These are phyloP conservation scores for Syncephalastrum racemosum DNA, from an alignment of 371 early-diverging fungal genomes.

Conservation along the genomic window DNA sequence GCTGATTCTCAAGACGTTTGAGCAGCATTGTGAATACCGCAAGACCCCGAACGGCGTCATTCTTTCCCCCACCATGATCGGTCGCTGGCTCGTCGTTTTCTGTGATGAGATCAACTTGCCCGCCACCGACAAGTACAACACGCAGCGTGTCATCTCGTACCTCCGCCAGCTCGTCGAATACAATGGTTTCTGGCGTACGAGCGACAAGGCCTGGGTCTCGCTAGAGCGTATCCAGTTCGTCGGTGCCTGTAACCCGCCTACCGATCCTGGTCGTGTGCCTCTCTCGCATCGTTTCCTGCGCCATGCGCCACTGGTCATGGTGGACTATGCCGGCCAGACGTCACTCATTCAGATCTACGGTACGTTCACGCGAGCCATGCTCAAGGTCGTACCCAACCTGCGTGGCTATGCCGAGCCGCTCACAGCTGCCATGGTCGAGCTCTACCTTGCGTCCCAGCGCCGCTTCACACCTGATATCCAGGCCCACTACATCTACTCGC, in stretches of 20 bases:
- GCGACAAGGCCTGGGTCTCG: conserved; percentile 90
- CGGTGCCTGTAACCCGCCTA: conserved; percentile 99
- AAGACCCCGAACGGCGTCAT: conserved; percentile 93
- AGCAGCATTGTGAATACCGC: conserved; percentile 97
- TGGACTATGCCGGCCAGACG: conserved; percentile 95
- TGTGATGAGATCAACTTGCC: conserved; percentile 99
- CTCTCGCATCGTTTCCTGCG: conserved; percentile 95
- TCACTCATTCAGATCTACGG: conserved; percentile 96
- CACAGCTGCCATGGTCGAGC: conserved; percentile 96
- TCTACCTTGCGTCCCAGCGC: conserved; percentile 87
- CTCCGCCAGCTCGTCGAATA: conserved; percentile 94
- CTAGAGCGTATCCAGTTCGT: conserved; percentile 98
- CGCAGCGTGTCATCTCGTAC: conserved; percentile 97
- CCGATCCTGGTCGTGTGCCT: conserved; percentile 97
- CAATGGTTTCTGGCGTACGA: conserved; percentile 95
- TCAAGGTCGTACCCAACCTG: conserved; percentile 92
- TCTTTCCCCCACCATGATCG: conserved; percentile 81
- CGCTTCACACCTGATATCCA: conserved; percentile 96
- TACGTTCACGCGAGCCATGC: conserved; percentile 90
- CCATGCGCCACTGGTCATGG: conserved; percentile 96
- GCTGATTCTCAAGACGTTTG: conserved; percentile 93
- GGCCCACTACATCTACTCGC: conserved; percentile 98
- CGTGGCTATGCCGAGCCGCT: conserved; percentile 92
- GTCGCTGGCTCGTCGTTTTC: conserved; percentile 96
- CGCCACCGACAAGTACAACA: conserved; percentile 94